A percentile compares a stretch with the other conserved stretches of the same genome.
phyloP scores from a whole-genome alignment of 2,329 filamentous ascomycete species.

The Epichloe gansuensis region DNA sequence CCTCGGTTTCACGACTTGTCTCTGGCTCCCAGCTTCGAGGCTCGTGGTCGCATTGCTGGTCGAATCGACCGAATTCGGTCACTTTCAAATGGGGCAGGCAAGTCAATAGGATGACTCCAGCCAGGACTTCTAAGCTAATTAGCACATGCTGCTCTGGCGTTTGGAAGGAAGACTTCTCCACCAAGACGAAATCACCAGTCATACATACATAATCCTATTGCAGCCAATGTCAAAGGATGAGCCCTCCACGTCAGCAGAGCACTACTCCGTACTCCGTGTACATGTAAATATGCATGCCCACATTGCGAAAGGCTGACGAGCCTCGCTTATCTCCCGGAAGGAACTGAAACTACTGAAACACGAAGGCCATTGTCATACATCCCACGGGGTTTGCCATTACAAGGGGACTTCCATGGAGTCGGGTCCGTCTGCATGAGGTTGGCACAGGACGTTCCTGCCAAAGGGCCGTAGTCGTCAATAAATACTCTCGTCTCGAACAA shows the following conservation, averaged over 20 bases:
- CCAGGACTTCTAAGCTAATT: not conserved
- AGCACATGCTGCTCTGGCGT: not conserved
- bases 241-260: not conserved
- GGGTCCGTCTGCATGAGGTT: not conserved
- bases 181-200: not conserved
- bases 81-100: not conserved
- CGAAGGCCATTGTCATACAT: not conserved
- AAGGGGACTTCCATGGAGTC: not conserved
- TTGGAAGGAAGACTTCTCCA: not conserved
- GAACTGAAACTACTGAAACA: constrained; percentile 1
- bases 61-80: not conserved
- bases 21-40: not conserved
- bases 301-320: not conserved
- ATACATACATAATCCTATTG: not conserved
- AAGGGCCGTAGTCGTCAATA: not conserved
- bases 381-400: not conserved
- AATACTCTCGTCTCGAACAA: not conserved
- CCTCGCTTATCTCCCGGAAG: constrained; percentile 1
- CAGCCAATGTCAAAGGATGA: not conserved
- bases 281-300: not conserved
- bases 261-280: not conserved
- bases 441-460: not conserved
- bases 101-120: not conserved
- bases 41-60: not conserved
- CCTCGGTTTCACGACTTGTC: not conserved